Conservation (phyloP, 305 asterid genomes). For the Solanum hybrid region DNA sequence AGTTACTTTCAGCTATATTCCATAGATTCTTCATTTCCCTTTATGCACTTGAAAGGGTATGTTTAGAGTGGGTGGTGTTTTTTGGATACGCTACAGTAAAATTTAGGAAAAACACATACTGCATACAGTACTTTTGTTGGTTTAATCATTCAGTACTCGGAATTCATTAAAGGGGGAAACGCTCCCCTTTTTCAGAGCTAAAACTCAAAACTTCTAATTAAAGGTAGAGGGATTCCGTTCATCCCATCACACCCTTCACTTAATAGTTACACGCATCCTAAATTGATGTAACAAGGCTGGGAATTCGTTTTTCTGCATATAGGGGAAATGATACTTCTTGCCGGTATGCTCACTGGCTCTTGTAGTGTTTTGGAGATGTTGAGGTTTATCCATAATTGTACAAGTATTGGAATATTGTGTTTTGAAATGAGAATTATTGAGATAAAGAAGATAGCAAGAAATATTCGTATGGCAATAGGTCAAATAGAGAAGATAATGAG, state of each 20-base stretch:
- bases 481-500: neutral
- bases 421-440: neutral
- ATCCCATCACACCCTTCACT: neutral
- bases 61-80: neutral
- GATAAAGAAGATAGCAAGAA: constrained; percentile 8
- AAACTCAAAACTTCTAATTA: neutral
- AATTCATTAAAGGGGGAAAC: neutral
- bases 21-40: neutral
- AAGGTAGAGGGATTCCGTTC: neutral
- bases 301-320: neutral
- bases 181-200: neutral
- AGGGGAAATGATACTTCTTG: neutral
- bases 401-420: neutral
- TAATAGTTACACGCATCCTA: neutral
- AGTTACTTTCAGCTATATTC: constrained; percentile 12
- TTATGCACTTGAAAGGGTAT: neutral
- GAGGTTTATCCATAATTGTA: neutral
- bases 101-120: neutral
- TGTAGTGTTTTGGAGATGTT: neutral
- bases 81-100: neutral
- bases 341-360: neutral
- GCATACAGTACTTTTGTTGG: neutral
- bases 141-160: neutral
- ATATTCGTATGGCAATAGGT: neutral
- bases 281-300: neutral